Percentiles rank a stretch among this genome's conserved stretches.
Conservation (phyloP, 441 rosid genomes). For the Croton setiger region DNA sequence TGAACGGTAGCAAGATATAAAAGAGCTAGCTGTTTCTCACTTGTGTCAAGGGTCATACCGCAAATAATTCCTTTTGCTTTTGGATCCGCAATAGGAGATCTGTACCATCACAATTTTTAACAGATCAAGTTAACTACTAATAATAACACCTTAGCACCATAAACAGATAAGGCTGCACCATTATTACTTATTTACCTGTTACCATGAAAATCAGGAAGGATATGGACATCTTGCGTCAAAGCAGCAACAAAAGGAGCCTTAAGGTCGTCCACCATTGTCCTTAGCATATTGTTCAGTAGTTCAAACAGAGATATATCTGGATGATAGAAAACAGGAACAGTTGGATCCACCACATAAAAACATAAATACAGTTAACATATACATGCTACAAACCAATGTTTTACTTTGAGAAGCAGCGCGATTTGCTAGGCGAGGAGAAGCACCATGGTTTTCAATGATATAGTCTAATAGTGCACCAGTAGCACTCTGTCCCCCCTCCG, state of each 20-base stretch:
- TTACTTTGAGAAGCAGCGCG: slow-evolving; percentile 87
- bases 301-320: slow-evolving; percentile 78
- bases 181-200: slow-evolving; percentile 51
- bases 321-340: slow-evolving; percentile 18
- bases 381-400: slow-evolving; percentile 18
- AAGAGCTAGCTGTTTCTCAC: slow-evolving; percentile 83
- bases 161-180: slow-evolving; percentile 8
- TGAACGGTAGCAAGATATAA: slow-evolving; percentile 76
- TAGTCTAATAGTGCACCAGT: slow-evolving; percentile 92
- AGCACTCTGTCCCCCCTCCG: slow-evolving; percentile 99
- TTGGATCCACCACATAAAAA: slow-evolving; percentile 8
- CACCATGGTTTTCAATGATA: slow-evolving; percentile 80
- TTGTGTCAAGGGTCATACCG: slow-evolving; percentile 75
- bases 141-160: background rate
- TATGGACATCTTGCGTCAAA: slow-evolving; percentile 66
- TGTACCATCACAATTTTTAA: slow-evolving; percentile 35
- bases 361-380: background rate
- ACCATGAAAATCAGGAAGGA: slow-evolving; percentile 93
- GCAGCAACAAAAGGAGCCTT: slow-evolving; percentile 79
- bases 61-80: slow-evolving; percentile 75
- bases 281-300: slow-evolving; percentile 60
- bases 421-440: slow-evolving; percentile 85
- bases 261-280: slow-evolving; percentile 47
- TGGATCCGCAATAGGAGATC: slow-evolving; percentile 95
- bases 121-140: slow-evolving; percentile 8